Conservation (phyloP, 495 filamentous ascomycete species). For the Tuber microsphaerosporum region DNA sequence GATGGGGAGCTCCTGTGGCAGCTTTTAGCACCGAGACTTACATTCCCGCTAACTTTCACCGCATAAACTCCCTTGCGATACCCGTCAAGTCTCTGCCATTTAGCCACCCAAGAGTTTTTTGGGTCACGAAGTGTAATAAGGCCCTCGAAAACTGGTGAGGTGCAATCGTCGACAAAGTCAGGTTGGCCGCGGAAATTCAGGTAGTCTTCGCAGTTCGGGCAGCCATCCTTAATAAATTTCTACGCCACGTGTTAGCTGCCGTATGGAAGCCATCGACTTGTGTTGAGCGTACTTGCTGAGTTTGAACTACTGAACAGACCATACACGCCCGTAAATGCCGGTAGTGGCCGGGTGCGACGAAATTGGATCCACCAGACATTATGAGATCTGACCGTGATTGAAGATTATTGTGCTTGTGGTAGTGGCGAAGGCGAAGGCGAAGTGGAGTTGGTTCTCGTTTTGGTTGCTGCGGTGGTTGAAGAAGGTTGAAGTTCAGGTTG, state of each 20-base stretch:
- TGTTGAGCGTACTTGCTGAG: slow-evolving; percentile 54
- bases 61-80: slow-evolving; percentile 87
- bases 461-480: slow-evolving; percentile 43
- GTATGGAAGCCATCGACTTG: not conserved
- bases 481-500: slow-evolving; percentile 41
- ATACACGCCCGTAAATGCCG: slow-evolving; percentile 92
- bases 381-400: slow-evolving; percentile 22
- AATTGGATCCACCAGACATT: slow-evolving; percentile 46
- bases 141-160: slow-evolving; percentile 88
- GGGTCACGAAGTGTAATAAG: slow-evolving; percentile 75
- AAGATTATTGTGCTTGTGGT: not conserved
- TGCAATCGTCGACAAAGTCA: slow-evolving; percentile 84
- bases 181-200: slow-evolving; percentile 68
- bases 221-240: slow-evolving; percentile 77
- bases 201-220: slow-evolving; percentile 92
- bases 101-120: slow-evolving; percentile 75
- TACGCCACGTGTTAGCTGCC: slow-evolving; percentile 39
- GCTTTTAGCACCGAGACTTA: slow-evolving; percentile 41
- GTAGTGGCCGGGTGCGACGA: slow-evolving; percentile 60
- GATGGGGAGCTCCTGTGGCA: not conserved
- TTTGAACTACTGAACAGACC: slow-evolving; percentile 91
- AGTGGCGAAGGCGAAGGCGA: not conserved
- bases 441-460: not conserved
- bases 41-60: slow-evolving; percentile 75
- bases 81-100: slow-evolving; percentile 83